Evolutionary conservation across 2,329 filamentous ascomycete genomes (phyloP), one percentile per base, ranked within the genome.

Genomic region (Penicillium sp.): DNA sequence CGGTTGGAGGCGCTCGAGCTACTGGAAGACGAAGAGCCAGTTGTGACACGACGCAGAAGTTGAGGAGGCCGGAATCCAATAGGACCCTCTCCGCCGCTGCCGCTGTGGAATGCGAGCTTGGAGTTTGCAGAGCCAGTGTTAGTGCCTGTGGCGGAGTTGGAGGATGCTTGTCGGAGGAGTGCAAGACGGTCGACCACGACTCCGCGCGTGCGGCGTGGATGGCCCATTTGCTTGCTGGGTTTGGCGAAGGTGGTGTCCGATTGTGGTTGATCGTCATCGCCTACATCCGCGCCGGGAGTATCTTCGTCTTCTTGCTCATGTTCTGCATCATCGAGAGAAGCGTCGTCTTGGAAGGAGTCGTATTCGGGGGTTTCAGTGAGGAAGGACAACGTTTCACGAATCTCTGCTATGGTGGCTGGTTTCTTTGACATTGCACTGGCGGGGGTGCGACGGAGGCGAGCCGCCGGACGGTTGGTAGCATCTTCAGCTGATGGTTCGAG

Each of bases 331-430:
- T 83, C 80, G 10, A 74, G 51, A 2, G 78, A 80, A 8, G 79
- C 79, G 42, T 83, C 82, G 39, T 80, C 81, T 3, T 82, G 81
- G 58, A 80, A 80, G n/a, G 81, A 83, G 29, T 81, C 80, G 48
- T 78, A 80, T 45, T 81, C 76, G n/a, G 80, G 80, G 39, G 84
- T 83, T 51, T 96, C 92, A 17, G 96, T 86, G 10, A 97, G 82
- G 73, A 89, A 90, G 5, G 90, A 96, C 7, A 97, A 79, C 0
- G 90, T 91, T 71, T 93, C 86, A 56, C 91, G 87, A 61, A 97
- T 89, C 68, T 97, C 91, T 29, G 87, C 86, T 10, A 96, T 79
- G 19, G 87, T 89, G 6, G 88, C 82, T 0, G 92, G 91, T 66
- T 87, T 91, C 73, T 84, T 85, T 52, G 79, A 81, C 58, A 72